These are phyloP conservation scores for Pseudognaphalium luteoalbum DNA, from an alignment of 129 eudicot genomes.

Conservation along the genomic window DNA sequence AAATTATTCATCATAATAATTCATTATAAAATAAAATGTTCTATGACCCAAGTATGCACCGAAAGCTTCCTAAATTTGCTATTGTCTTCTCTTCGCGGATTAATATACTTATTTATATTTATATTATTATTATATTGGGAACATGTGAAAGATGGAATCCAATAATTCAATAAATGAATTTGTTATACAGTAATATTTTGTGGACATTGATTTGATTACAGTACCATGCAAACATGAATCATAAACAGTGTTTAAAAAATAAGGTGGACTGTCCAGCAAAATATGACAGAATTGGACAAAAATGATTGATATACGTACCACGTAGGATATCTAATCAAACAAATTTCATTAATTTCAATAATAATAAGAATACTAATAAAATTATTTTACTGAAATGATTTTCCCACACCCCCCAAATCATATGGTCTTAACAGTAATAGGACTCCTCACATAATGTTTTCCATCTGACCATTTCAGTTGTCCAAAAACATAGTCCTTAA, in stretches of 20 bases:
- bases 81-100: not conserved
- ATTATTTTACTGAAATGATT: conserved; percentile 28
- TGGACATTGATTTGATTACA: not conserved
- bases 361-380: conserved; percentile 9
- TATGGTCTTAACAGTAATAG: conserved; percentile 61
- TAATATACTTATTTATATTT: too few relatives aligned
- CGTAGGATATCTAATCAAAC: conserved; percentile 18
- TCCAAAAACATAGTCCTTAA: conserved; percentile 67
- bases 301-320: not conserved
- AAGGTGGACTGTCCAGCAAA: conserved; percentile 2
- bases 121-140: not conserved
- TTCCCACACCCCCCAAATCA: conserved; percentile 35
- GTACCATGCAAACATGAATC: not conserved
- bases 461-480: conserved; percentile 77
- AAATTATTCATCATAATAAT: conserved; percentile 18
- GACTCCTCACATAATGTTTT: conserved; percentile 75
- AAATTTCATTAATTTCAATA: conserved; percentile 19
- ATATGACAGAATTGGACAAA: conserved; percentile 4
- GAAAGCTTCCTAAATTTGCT: conserved; percentile 5
- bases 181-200: not conserved
- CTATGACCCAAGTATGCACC: conserved; percentile 14
- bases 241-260: not conserved
- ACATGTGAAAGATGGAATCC: not conserved
- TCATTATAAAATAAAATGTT: conserved; percentile 14
- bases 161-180: not conserved